A percentile compares a stretch with the other conserved stretches of the same genome.
Conservation (phyloP, 768 basidiomycete genomes). For the Tylopilus vinaceipallidus region DNA sequence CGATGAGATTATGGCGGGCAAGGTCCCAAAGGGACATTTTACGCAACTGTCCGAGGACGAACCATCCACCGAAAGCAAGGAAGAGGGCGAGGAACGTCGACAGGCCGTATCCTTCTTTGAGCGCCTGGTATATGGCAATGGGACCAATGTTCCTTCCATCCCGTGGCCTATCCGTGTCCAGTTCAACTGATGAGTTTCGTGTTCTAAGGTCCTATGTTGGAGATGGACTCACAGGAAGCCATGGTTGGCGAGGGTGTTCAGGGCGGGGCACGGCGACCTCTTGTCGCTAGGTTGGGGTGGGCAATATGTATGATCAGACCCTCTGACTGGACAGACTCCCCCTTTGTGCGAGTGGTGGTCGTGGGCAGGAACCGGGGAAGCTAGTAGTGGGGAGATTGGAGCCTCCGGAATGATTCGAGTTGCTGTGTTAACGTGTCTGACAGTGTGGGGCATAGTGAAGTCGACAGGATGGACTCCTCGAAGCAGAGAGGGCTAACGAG, state of each 20-base stretch:
- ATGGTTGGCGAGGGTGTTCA: slow-evolving; percentile 75
- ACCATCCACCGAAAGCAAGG: slow-evolving; percentile 47
- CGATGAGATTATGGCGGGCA: slow-evolving; percentile 48
- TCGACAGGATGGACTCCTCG: not conserved
- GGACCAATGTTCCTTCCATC: slow-evolving; percentile 49
- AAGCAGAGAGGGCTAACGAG: not conserved
- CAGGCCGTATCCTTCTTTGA: slow-evolving; percentile 50
- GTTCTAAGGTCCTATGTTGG: not conserved
- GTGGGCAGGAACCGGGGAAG: slow-evolving; percentile 14
- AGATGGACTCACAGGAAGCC: slow-evolving; percentile 59
- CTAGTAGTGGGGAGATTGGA: slow-evolving; percentile 7
- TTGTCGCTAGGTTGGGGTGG: slow-evolving; percentile 46
- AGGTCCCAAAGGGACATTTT: slow-evolving; percentile 38
- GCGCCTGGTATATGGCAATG: slow-evolving; percentile 37
- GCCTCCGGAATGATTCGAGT: not conserved
- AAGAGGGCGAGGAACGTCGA: slow-evolving; percentile 45
- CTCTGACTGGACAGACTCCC: slow-evolving; percentile 41
- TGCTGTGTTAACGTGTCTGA: not conserved
- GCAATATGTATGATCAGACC: slow-evolving; percentile 38
- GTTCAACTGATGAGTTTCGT: not conserved
- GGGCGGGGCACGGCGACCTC: slow-evolving; percentile 69
- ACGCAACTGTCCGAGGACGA: slow-evolving; percentile 39
- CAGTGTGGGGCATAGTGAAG: slow-evolving; percentile 11
- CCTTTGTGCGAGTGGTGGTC: slow-evolving; percentile 20
- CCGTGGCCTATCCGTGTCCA: slow-evolving; percentile 38